Conservation (phyloP, 176 grass and related monocot genomes). For the Pontederia crassipes region DNA sequence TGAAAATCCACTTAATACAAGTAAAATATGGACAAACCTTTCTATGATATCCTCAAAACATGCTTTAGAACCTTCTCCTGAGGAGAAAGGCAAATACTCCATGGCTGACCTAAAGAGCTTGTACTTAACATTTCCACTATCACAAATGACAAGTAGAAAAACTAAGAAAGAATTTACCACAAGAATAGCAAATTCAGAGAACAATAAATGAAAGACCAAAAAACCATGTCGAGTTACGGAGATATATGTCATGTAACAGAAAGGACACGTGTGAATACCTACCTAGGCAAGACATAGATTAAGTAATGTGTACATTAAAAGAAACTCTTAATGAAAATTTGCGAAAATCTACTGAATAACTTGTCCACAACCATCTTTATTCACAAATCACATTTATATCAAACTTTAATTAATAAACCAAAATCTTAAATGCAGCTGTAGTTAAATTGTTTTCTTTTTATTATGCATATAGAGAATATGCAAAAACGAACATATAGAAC, state of each 20-base stretch:
- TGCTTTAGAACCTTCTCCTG: conserved; percentile 47
- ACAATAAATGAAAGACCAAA: background rate
- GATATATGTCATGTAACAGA: background rate
- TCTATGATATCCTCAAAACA: conserved; percentile 95
- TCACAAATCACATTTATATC: too few species aligned
- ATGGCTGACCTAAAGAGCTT: conserved; percentile 88
- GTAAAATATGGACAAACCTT: conserved; percentile 40
- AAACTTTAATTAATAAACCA: too few species aligned
- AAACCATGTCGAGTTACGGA: background rate
- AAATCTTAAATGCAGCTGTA: too few species aligned
- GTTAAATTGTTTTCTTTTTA: too few species aligned
- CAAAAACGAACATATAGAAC: too few species aligned
- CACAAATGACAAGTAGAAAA: conserved; percentile 12
- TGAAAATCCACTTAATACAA: conserved; percentile 12
- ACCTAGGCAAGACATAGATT: background rate
- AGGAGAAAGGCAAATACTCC: conserved; percentile 84
- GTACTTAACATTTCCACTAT: conserved; percentile 74
- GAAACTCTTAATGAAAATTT: too few species aligned
- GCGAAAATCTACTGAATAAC: too few species aligned
- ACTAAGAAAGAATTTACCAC: background rate
- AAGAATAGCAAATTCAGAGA: background rate
- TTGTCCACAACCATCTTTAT: too few species aligned
- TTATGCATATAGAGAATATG: too few species aligned
- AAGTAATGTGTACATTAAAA: too few species aligned
- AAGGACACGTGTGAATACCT: too few species aligned